phyloP scores from a whole-genome alignment of 768 basidiomycete genomes.

The Galerina marginata region DNA sequence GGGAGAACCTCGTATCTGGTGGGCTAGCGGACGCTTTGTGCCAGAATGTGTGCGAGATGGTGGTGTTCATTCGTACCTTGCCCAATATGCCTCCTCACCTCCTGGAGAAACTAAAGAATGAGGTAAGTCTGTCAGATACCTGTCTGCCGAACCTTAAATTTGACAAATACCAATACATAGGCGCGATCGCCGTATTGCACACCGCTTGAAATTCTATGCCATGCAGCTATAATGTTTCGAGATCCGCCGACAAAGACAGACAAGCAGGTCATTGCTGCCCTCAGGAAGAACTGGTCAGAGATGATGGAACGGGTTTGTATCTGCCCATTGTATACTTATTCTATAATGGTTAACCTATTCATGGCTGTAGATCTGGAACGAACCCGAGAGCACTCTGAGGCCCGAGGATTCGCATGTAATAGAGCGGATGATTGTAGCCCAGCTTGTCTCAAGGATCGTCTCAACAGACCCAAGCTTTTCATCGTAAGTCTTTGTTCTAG shows the following conservation, averaged over 20 bases:
- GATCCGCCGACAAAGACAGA: constrained; percentile 7
- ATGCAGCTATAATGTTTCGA: constrained; percentile 3
- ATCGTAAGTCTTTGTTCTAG: neutral
- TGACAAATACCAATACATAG: too few relatives aligned
- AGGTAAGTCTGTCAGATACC: too few relatives aligned
- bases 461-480: neutral
- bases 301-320: constrained; percentile 6
- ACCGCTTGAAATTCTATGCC: constrained; percentile 5
- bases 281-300: constrained; percentile 5
- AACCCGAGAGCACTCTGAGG: neutral
- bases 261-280: neutral
- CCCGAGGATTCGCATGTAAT: constrained; percentile 3
- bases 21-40: too few relatives aligned
- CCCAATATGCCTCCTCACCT: too few relatives aligned
- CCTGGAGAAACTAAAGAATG: too few relatives aligned
- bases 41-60: too few relatives aligned
- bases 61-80: too few relatives aligned
- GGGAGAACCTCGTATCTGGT: too few relatives aligned
- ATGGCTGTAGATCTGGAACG: constrained; percentile 2
- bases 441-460: neutral
- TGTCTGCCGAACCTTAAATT: too few relatives aligned
- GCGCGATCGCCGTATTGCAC: too few relatives aligned
- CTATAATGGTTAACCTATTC: neutral
- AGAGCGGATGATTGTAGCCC: constrained; percentile 5
- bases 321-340: neutral